Evolutionary conservation across 2,329 filamentous ascomycete species (phyloP).

Genomic region (Epichloe glyceriae): DNA sequence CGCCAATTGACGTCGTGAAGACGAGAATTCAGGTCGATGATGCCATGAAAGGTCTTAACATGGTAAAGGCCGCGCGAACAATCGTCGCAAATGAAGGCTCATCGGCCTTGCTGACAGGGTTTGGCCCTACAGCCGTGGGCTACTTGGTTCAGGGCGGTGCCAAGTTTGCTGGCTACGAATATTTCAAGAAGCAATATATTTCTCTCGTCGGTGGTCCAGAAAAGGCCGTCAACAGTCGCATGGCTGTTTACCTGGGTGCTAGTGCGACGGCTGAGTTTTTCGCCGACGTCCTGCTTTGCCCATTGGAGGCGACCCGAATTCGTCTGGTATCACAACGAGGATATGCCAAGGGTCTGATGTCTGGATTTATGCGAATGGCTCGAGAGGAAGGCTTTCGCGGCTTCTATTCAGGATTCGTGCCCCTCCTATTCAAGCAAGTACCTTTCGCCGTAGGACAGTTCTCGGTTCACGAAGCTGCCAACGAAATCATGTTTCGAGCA

Average conservation of each 20-base stretch:
- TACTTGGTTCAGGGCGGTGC: constrained; percentile 83
- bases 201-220: constrained; percentile 45
- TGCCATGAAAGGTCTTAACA: constrained; percentile 68
- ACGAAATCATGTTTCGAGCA: constrained; percentile 57
- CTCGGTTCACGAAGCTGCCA: constrained; percentile 81
- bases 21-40: constrained; percentile 86
- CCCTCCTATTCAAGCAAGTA: constrained; percentile 77
- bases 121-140: constrained; percentile 73
- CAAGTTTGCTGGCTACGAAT: constrained; percentile 88
- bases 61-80: constrained; percentile 66
- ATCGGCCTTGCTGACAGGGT: constrained; percentile 67
- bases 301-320: constrained; percentile 69
- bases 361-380: constrained; percentile 63
- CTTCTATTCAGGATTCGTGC: constrained; percentile 86
- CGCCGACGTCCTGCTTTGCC: constrained; percentile 73
- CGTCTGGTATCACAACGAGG: constrained; percentile 72
- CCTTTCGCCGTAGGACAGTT: constrained; percentile 94
- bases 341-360: constrained; percentile 59
- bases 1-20: constrained; percentile 62
- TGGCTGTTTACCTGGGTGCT: constrained; percentile 57
- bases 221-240: constrained; percentile 30
- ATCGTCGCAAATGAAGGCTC: constrained; percentile 71
- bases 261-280: constrained; percentile 59
- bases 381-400: constrained; percentile 65
- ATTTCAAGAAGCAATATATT: constrained; percentile 85